Percentiles rank a stretch among this genome's conserved stretches.
Evolutionary conservation across 164 flowering plant genomes (phyloP).

Genomic region (Stephania japonica): DNA sequence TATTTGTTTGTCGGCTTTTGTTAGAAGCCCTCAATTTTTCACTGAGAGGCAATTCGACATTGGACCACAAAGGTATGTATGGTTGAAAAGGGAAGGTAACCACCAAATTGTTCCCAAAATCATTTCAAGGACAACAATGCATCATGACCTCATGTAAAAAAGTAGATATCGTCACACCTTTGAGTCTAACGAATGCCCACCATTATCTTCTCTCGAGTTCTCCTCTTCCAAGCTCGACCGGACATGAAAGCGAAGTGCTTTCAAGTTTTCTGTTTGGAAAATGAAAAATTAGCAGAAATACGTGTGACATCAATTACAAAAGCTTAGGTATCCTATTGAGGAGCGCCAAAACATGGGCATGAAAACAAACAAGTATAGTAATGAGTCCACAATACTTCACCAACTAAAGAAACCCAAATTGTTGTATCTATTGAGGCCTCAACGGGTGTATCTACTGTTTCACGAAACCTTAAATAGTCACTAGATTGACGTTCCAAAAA

Average conservation of each 20-base stretch:
- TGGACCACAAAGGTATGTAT: neutral
- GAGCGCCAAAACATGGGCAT: neutral
- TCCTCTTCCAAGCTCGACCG: constrained; percentile 46
- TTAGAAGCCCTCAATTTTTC: no score
- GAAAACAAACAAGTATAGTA: no score
- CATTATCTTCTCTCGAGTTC: constrained; percentile 20
- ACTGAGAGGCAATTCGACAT: no score
- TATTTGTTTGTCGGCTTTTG: no score
- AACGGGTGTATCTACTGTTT: no score
- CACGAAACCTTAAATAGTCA: no score
- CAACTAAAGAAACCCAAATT: no score
- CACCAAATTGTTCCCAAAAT: neutral
- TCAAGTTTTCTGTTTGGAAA: constrained; percentile 26
- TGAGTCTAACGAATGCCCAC: constrained; percentile 27
- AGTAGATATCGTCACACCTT: constrained; percentile 14
- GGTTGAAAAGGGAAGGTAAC: neutral
- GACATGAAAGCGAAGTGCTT: constrained; percentile 25
- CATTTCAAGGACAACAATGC: no score
- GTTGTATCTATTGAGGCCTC: neutral
- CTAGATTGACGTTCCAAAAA: no score
- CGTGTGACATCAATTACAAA: neutral
- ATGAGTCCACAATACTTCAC: neutral
- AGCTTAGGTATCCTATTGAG: neutral
- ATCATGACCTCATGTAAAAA: no score
- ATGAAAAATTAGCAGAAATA: neutral